These are phyloP conservation scores for Piper betle DNA, from an alignment of 164 flowering plant species.

Conservation along the genomic window DNA sequence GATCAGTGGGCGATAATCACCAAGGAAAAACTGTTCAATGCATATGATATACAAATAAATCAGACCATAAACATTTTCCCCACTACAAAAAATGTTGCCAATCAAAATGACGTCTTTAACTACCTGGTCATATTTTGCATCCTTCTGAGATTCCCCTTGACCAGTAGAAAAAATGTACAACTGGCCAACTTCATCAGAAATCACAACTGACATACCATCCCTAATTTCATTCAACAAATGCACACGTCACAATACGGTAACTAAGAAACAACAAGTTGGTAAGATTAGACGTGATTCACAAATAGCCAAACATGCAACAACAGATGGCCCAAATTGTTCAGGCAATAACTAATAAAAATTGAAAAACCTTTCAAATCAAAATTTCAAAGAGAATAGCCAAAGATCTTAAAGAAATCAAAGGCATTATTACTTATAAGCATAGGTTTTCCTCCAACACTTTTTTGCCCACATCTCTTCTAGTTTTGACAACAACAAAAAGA, in stretches of 20 bases:
- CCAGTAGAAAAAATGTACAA: conserved; percentile 77
- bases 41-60: neutral
- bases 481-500: no score
- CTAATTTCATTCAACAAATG: conserved; percentile 17
- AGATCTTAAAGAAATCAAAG: no score
- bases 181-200: conserved; percentile 99
- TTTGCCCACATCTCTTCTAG: no score
- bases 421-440: no score
- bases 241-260: neutral
- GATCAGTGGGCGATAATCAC: conserved; percentile 91
- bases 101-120: neutral
- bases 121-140: conserved; percentile 99
- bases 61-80: neutral
- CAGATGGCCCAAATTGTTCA: neutral
- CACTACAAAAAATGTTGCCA: neutral
- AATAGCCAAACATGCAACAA: neutral
- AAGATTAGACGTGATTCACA: neutral
- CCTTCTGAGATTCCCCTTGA: conserved; percentile 84
- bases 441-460: no score
- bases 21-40: conserved; percentile 81
- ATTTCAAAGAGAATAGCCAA: no score
- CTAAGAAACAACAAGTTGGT: neutral
- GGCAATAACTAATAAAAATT: neutral
- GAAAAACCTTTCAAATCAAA: neutral
- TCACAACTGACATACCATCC: conserved; percentile 93